phyloP scores from a whole-genome alignment of 805 yeast genomes.

The Candida michaelii region DNA sequence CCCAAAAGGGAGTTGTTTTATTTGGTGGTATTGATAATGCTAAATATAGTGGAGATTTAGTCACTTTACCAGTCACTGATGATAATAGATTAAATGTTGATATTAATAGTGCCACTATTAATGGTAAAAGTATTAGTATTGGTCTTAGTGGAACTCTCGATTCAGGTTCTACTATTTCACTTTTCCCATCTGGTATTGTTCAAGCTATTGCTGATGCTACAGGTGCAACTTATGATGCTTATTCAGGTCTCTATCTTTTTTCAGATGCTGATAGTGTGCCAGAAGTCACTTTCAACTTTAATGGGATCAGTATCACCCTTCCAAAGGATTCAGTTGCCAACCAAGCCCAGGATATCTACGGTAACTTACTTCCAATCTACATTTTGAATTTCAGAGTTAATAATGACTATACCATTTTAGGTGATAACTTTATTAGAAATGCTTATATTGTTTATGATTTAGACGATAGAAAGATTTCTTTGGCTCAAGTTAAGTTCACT shows the following conservation, averaged over 20 bases:
- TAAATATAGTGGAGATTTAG: constrained; percentile 24
- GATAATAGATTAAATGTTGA: constrained; percentile 45
- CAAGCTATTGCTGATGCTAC: constrained; percentile 33
- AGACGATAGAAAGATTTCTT: constrained; percentile 53
- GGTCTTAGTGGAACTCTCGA: constrained; percentile 19
- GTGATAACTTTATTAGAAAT: constrained; percentile 63
- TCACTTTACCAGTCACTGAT: constrained; percentile 20
- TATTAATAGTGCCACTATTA: constrained; percentile 34
- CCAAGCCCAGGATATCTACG: background rate
- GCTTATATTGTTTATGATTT: constrained; percentile 66
- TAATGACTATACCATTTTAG: constrained; percentile 33
- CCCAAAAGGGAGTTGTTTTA: constrained; percentile 23
- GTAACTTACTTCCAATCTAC: background rate
- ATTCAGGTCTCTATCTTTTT: background rate
- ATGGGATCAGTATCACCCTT: constrained; percentile 14
- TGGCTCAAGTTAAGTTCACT: constrained; percentile 40
- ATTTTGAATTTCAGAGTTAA: constrained; percentile 2
- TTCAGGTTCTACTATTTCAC: constrained; percentile 37
- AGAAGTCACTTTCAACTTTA: constrained; percentile 10
- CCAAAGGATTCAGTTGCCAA: constrained; percentile 6
- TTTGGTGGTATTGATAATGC: constrained; percentile 36
- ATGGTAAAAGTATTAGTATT: constrained; percentile 12
- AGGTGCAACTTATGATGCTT: constrained; percentile 29
- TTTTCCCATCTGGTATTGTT: constrained; percentile 38
- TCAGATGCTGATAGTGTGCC: background rate